Evolutionary conservation across 441 rosid species (phyloP).

Genomic region (Codiaeum variegatum): DNA sequence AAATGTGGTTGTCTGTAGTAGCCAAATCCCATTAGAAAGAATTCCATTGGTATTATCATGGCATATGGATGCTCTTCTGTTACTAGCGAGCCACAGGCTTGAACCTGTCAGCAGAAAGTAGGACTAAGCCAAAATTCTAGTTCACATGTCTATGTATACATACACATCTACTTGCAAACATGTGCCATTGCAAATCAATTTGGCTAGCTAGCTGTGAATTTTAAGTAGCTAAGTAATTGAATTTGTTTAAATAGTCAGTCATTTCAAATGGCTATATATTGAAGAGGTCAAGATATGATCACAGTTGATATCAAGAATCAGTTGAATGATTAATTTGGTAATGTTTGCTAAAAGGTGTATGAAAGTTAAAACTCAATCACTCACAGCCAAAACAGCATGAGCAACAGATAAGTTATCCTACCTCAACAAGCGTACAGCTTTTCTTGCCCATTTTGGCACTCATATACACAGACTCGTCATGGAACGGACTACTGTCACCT

Average conservation of each 20-base stretch:
- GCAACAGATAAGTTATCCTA: conserved; percentile 10
- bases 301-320: neutral
- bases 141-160: neutral
- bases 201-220: no score
- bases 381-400: neutral
- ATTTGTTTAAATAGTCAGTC: no score
- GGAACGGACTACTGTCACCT: conserved; percentile 70
- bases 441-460: conserved; percentile 53
- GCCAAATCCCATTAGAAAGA: conserved; percentile 52
- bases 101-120: conserved; percentile 43
- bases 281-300: neutral
- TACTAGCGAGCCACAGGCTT: conserved; percentile 77
- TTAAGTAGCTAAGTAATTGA: no score
- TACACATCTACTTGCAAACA: neutral
- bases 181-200: no score
- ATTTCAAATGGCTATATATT: no score
- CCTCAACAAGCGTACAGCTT: conserved; percentile 72
- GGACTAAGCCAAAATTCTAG: neutral
- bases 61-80: conserved; percentile 75
- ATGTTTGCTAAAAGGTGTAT: neutral
- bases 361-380: neutral
- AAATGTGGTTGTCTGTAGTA: conserved; percentile 33
- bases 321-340: neutral
- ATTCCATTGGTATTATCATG: conserved; percentile 57
- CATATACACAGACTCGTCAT: conserved; percentile 60